A percentile compares a stretch with the other conserved stretches of the same genome.
Conservation (phyloP, 2,329 filamentous ascomycete species). For the Microdochium paspali region DNA sequence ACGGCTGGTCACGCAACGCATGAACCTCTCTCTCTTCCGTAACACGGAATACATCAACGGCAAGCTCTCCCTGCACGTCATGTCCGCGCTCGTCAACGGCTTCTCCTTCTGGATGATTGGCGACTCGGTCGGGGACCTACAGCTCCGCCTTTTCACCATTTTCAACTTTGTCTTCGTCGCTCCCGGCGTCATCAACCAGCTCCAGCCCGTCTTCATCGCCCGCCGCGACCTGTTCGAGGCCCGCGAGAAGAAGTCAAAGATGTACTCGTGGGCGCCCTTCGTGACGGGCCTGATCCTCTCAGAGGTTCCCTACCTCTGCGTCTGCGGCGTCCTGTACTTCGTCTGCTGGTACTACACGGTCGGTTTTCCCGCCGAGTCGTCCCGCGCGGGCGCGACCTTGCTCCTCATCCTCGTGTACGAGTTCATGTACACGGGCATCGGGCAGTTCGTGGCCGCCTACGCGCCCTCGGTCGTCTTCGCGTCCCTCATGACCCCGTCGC, state of each 20-base stretch:
- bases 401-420: constrained; percentile 51
- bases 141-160: constrained; percentile 47
- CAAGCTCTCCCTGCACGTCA: constrained; percentile 48
- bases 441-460: constrained; percentile 54
- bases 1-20: constrained; percentile 53
- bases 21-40: constrained; percentile 52
- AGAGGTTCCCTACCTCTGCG: constrained; percentile 33
- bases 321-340: constrained; percentile 37
- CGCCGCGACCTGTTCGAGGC: constrained; percentile 48
- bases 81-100: constrained; percentile 47
- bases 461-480: constrained; percentile 53
- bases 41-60: constrained; percentile 59
- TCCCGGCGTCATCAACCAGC: constrained; percentile 46
- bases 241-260: constrained; percentile 51
- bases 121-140: constrained; percentile 36
- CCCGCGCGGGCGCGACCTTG: constrained; percentile 40
- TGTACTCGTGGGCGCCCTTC: constrained; percentile 51
- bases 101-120: constrained; percentile 54
- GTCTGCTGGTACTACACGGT: constrained; percentile 51
- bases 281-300: constrained; percentile 41
- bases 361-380: constrained; percentile 33
- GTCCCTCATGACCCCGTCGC: constrained; percentile 55
- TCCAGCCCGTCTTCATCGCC: constrained; percentile 49
- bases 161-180: constrained; percentile 58
- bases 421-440: constrained; percentile 50